Percentiles rank a stretch among this genome's conserved stretches.
These are phyloP conservation scores for Clarireedia homoeocarpa DNA, from an alignment of 2,329 filamentous ascomycete species.

Conservation along the genomic window DNA sequence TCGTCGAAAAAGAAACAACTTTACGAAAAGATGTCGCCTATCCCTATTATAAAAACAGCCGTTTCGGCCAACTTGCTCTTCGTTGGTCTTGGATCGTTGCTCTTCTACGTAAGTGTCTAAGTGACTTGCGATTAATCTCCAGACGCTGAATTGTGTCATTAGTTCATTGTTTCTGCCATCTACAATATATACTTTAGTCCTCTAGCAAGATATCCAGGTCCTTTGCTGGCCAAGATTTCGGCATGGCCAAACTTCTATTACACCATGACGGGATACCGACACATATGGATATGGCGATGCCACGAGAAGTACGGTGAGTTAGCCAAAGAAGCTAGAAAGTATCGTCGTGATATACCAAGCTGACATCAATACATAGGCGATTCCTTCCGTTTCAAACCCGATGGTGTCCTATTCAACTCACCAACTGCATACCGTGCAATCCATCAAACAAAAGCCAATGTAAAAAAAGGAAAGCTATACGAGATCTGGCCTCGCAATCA, in stretches of 20 bases:
- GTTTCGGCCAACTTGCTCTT: too few relatives aligned
- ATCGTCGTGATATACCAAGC: neutral
- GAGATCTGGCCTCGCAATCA: neutral
- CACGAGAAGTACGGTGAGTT: constrained; percentile 34
- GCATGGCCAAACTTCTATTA: constrained; percentile 25
- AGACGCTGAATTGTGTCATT: neutral
- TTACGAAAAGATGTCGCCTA: too few relatives aligned
- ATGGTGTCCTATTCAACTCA: neutral
- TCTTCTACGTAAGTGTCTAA: too few relatives aligned
- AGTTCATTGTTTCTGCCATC: constrained; percentile 31
- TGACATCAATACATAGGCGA: neutral
- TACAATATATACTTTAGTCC: constrained; percentile 25
- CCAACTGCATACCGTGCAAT: neutral
- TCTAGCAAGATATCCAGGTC: constrained; percentile 28
- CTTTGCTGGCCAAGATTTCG: constrained; percentile 26
- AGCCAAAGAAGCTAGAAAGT: neutral
- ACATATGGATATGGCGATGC: constrained; percentile 26
- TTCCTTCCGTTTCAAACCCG: neutral
- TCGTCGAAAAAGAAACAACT: too few relatives aligned
- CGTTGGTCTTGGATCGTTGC: too few relatives aligned
- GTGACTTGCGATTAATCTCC: too few relatives aligned
- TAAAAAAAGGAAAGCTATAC: neutral
- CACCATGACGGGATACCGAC: constrained; percentile 28
- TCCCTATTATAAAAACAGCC: too few relatives aligned
- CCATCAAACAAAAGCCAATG: neutral